A percentile compares a stretch with the other conserved stretches of the same genome.
Evolutionary conservation across 192 early-diverging fungal genomes (phyloP).

Genomic region (Coemansia sp.): DNA sequence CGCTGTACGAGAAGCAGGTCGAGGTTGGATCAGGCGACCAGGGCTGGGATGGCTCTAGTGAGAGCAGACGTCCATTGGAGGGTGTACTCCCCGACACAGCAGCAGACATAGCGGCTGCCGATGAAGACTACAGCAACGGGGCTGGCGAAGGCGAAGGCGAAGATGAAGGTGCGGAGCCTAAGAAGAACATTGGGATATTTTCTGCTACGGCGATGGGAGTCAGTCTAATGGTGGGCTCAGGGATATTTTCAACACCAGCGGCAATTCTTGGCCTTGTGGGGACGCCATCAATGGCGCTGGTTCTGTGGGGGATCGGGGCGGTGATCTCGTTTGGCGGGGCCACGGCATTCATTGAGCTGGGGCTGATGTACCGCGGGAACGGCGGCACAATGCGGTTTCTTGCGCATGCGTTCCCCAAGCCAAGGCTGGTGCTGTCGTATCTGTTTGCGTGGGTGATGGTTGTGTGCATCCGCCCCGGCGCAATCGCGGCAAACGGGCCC

Average conservation of each 20-base stretch:
- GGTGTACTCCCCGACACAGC: neutral
- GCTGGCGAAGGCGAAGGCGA: neutral
- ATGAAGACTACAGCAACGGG: neutral
- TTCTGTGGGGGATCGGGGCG: conserved; percentile 77
- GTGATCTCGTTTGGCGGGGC: conserved; percentile 80
- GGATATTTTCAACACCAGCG: conserved; percentile 81
- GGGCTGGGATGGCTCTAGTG: neutral
- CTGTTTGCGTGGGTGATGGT: conserved; percentile 60
- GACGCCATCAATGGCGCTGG: conserved; percentile 68
- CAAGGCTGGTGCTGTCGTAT: conserved; percentile 56
- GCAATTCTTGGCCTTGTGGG: conserved; percentile 66
- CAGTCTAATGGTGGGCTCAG: conserved; percentile 79
- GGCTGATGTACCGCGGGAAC: conserved; percentile 79
- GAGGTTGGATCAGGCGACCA: neutral
- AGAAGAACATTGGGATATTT: conserved; percentile 54
- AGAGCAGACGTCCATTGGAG: neutral
- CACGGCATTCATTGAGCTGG: conserved; percentile 89
- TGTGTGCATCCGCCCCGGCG: conserved; percentile 59
- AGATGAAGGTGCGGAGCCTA: neutral
- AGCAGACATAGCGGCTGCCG: neutral
- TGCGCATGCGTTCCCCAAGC: conserved; percentile 63
- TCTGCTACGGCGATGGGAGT: conserved; percentile 73
- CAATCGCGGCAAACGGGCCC: conserved; percentile 56
- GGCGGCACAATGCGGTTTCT: conserved; percentile 92
- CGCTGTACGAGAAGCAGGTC: neutral